Conservation (phyloP, 805 yeast genomes). For the Scheffersomyces stipitis region DNA sequence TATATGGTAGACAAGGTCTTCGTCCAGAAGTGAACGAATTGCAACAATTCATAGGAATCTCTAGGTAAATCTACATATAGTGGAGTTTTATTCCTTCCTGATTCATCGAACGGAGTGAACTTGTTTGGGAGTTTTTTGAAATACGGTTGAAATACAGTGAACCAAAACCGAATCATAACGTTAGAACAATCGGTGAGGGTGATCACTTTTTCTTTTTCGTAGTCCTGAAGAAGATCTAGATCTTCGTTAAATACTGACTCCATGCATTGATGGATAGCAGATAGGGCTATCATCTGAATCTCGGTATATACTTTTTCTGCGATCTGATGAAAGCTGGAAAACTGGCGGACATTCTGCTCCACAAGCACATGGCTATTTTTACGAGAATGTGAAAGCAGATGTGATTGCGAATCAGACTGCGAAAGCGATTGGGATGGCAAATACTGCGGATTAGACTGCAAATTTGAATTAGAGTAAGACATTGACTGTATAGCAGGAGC, state of each 20-base stretch:
- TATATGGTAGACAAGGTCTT: constrained; percentile 45
- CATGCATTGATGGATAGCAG: constrained; percentile 54
- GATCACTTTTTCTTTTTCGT: constrained; percentile 32
- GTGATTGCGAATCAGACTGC: too few relatives aligned
- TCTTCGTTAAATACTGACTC: constrained; percentile 58
- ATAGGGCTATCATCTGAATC: constrained; percentile 37
- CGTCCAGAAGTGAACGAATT: constrained; percentile 55
- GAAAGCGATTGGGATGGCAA: background rate
- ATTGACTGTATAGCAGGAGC: too few relatives aligned
- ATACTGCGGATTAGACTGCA: too few relatives aligned
- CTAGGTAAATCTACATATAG: constrained; percentile 11
- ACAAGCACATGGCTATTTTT: background rate
- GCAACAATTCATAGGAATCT: constrained; percentile 19
- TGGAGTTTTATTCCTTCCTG: constrained; percentile 9
- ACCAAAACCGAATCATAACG: constrained; percentile 47
- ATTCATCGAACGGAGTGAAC: constrained; percentile 19
- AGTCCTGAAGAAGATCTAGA: constrained; percentile 47
- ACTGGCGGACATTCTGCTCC: background rate
- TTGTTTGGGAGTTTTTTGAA: constrained; percentile 26
- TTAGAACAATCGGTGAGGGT: constrained; percentile 44
- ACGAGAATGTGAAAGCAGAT: too few relatives aligned
- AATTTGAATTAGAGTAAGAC: too few relatives aligned
- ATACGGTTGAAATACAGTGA: constrained; percentile 57
- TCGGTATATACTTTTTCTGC: constrained; percentile 37
- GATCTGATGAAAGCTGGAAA: constrained; percentile 10